Evolutionary conservation across 2,329 filamentous ascomycete species (phyloP), one percentile per base, ranked within the genome.

Genomic region (Pseudogymnoascus sp.): DNA sequence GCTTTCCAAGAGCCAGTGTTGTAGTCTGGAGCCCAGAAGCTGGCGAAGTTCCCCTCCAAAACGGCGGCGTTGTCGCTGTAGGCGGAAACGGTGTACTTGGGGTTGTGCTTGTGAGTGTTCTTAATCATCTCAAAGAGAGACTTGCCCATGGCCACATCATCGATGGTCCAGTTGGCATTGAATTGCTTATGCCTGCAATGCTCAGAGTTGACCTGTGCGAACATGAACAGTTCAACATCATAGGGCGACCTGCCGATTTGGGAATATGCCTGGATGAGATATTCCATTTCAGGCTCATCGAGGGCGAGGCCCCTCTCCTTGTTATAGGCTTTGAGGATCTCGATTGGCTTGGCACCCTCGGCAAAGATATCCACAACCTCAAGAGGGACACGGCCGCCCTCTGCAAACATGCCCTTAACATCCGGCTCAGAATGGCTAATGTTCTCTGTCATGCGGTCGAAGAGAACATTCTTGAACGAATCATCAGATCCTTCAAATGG

Each of bases 11-110:
- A 88, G 31, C 92, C 90, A 3, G 90, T 96, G 37, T 86, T 81
- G 68, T 92, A 87, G 70, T 94, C 89, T 4, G 94, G 94, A 0
- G 91, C 88, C 93, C 93, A 97, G 72, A 89, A 88, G 66, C 82
- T 86, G 35, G 86, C 87, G 61, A 83, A 76, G 65, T 86, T 83
- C 36, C 90, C 90, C 69, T 90, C 79, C 62, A 95, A 77, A 0
- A 99, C 94, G n/a, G 94, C 94, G 27, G 94, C 94, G 72, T 99
- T 99, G 74, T 99, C 94, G 70, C 90, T 96, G 76, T 99, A 99
- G 6, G 94, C 94, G 36, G 92, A 97, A 45, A 97, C 84, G n/a
- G 92, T 95, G 72, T 86, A 88, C 60, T 89, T 80, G 0, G 91
- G 90, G 63, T 83, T 77, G 65, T 86, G 87, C 73, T 90, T 88